A percentile compares a stretch with the other conserved stretches of the same genome.
These are phyloP conservation scores for Globomyces pollinis-pini DNA, from an alignment of 192 early-diverging fungal species.

Conservation along the genomic window DNA sequence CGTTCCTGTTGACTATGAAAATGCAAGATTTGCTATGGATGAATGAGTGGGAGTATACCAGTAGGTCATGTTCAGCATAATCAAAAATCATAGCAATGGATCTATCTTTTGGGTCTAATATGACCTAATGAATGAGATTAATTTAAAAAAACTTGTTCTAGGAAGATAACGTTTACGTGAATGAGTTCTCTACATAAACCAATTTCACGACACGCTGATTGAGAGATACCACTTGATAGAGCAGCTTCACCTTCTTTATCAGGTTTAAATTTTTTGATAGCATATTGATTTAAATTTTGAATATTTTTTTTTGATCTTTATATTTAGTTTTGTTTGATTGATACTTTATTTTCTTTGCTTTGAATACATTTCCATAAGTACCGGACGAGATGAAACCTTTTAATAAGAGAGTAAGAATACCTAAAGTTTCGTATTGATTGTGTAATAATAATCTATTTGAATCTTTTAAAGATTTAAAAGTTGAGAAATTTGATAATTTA, in stretches of 20 bases:
- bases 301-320: neutral
- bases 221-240: constrained; percentile 74
- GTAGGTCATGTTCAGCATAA: constrained; percentile 89
- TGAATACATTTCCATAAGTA: constrained; percentile 95
- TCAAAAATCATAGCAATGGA: constrained; percentile 96
- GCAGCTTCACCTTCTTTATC: constrained; percentile 83
- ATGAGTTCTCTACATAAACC: constrained; percentile 83
- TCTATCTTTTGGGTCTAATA: constrained; percentile 72
- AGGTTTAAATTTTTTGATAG: constrained; percentile 96
- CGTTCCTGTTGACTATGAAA: constrained; percentile 72
- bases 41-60: constrained; percentile 52
- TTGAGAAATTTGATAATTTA: too few relatives aligned
- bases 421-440: too few relatives aligned
- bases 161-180: constrained; percentile 80
- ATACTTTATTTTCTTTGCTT: constrained; percentile 46
- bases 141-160: too few relatives aligned
- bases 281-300: constrained; percentile 35
- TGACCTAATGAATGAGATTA: too few relatives aligned
- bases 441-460: too few relatives aligned
- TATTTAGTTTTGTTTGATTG: neutral
- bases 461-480: too few relatives aligned
- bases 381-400: constrained; percentile 87
- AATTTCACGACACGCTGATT: constrained; percentile 90
- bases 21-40: constrained; percentile 80
- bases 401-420: too few relatives aligned